A percentile compares a stretch with the other conserved stretches of the same genome.
phyloP scores from a whole-genome alignment of 345 rosid species.

The Lepidium aucheri region DNA sequence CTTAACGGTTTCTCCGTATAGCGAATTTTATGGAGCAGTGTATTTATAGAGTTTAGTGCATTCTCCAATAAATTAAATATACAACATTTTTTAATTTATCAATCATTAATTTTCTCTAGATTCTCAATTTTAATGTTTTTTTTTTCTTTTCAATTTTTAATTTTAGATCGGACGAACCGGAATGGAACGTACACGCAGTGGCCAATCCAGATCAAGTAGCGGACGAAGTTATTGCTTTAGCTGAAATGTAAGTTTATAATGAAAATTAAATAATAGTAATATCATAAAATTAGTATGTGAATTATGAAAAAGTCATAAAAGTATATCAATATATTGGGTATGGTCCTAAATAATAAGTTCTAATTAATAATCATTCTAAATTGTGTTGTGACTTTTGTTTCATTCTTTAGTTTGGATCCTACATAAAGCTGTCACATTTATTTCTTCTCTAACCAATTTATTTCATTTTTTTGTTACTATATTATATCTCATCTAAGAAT shows the following conservation, averaged over 20 bases:
- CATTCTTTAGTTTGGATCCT: constrained; percentile 10
- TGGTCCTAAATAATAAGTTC: constrained; percentile 13
- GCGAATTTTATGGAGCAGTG: constrained; percentile 34
- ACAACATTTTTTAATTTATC: not conserved
- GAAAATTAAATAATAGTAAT: too few species aligned
- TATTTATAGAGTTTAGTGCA: not conserved
- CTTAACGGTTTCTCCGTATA: constrained; percentile 41
- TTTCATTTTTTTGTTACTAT: not conserved
- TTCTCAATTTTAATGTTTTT: not conserved
- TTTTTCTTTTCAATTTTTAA: not conserved
- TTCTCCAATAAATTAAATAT: not conserved
- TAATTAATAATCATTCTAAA: not conserved
- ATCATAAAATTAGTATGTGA: not conserved
- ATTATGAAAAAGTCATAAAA: not conserved
- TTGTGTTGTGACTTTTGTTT: constrained; percentile 11
- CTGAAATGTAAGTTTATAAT: constrained; percentile 43
- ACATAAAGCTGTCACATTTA: constrained; percentile 26
- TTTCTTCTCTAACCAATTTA: constrained; percentile 18
- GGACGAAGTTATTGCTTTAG: constrained; percentile 49
- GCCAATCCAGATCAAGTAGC: constrained; percentile 68
- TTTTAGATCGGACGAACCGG: constrained; percentile 29
- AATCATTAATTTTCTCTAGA: constrained; percentile 12
- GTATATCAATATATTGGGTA: constrained; percentile 16
- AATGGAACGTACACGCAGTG: constrained; percentile 58
- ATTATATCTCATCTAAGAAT: not conserved